Percentiles rank a stretch among this genome's conserved stretches.
Conservation (phyloP, 495 filamentous ascomycete species). For the Talaromyces liani region DNA sequence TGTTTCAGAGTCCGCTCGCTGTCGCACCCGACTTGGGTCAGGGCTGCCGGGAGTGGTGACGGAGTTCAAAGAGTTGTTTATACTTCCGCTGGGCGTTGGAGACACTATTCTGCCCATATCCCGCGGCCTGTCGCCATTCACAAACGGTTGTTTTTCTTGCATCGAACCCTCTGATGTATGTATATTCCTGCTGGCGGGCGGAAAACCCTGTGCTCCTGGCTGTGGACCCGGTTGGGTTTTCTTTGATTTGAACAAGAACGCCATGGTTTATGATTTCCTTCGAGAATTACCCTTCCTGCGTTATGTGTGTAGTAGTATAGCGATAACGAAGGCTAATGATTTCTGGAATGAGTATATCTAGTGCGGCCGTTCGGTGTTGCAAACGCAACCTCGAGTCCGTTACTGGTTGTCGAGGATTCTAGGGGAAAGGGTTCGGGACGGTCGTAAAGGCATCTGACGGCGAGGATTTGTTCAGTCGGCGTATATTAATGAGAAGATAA, state of each 20-base stretch:
- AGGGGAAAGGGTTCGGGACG: background rate
- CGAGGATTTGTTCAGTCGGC: no score
- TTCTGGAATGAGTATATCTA: background rate
- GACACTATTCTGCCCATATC: conserved; percentile 38
- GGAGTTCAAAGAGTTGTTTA: conserved; percentile 57
- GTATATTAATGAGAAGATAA: background rate
- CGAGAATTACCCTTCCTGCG: background rate
- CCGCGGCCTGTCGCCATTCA: conserved; percentile 34
- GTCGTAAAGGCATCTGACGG: background rate
- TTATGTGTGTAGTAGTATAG: background rate
- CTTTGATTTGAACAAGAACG: conserved; percentile 59
- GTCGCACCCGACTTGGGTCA: conserved; percentile 43
- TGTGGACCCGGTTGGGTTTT: conserved; percentile 43
- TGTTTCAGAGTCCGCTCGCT: conserved; percentile 42
- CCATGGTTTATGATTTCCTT: conserved; percentile 33
- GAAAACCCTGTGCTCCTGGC: conserved; percentile 33
- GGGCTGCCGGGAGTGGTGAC: conserved; percentile 43
- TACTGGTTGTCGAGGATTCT: background rate
- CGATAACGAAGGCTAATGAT: background rate
- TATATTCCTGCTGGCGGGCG: conserved; percentile 46
- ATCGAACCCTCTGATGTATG: conserved; percentile 40
- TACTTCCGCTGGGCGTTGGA: conserved; percentile 55
- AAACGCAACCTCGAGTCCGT: background rate
- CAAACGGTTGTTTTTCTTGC: conserved; percentile 18
- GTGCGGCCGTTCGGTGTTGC: background rate